Percentiles rank a stretch among this genome's conserved stretches.
These are phyloP conservation scores for Trypanosoma scelopori DNA, from an alignment of 208 protist species.

Conservation along the genomic window DNA sequence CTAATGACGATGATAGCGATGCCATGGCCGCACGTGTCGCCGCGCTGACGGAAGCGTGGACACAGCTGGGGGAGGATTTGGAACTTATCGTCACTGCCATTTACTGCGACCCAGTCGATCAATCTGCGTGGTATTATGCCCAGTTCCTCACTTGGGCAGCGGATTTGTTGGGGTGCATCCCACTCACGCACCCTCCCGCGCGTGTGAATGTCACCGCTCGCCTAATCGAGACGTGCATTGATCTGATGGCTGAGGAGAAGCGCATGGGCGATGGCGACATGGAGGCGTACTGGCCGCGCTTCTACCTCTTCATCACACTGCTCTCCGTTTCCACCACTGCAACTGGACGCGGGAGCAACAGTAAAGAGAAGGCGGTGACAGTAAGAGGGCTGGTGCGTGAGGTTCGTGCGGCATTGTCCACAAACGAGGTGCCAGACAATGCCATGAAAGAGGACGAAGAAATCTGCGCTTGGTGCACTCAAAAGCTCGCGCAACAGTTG, in stretches of 20 bases:
- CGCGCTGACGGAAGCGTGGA: constrained; percentile 12
- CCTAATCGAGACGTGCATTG: constrained; percentile 44
- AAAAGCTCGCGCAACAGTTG: constrained; percentile 17
- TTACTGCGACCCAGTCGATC: constrained; percentile 88
- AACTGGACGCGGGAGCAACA: not conserved
- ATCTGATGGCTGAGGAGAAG: constrained; percentile 53
- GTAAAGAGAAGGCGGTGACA: not conserved
- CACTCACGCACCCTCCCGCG: not conserved
- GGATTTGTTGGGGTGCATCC: not conserved
- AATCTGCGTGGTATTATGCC: constrained; percentile 88
- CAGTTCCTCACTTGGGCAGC: constrained; percentile 35
- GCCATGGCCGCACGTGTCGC: not conserved
- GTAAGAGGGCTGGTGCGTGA: constrained; percentile 2
- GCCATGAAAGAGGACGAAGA: constrained; percentile 13
- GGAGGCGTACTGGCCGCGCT: constrained; percentile 56
- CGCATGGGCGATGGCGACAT: constrained; percentile 28
- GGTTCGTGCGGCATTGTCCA: constrained; percentile 7
- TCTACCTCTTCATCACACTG: constrained; percentile 52
- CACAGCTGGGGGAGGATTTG: constrained; percentile 54
- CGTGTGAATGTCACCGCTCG: constrained; percentile 28
- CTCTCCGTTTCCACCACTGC: constrained; percentile 9
- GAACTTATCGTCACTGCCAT: constrained; percentile 64
- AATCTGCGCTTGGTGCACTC: constrained; percentile 3
- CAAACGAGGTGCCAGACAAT: not conserved
- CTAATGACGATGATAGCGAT: not conserved